phyloP scores from a whole-genome alignment of 768 basidiomycete species.

The Nevesoporus exiguus region DNA sequence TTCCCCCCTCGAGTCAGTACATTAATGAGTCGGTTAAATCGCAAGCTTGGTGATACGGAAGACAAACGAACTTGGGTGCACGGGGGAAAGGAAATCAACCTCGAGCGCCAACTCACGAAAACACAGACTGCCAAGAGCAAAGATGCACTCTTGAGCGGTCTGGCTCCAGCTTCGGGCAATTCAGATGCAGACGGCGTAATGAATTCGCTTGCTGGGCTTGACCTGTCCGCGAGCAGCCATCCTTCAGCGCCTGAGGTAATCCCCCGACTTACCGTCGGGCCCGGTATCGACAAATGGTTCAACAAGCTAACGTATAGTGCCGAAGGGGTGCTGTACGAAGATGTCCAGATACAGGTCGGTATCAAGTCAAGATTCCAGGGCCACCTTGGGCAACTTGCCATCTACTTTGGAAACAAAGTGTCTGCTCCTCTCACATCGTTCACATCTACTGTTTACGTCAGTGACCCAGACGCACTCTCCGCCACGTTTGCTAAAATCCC shows the following conservation, averaged over 20 bases:
- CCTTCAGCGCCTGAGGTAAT: slow-evolving; percentile 14
- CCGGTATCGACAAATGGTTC: slow-evolving; percentile 87
- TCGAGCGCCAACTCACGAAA: slow-evolving; percentile 65
- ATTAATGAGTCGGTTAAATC: slow-evolving; percentile 79
- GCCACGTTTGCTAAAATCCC: slow-evolving; percentile 91
- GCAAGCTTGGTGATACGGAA: slow-evolving; percentile 88
- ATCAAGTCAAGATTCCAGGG: slow-evolving; percentile 96
- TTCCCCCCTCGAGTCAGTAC: slow-evolving; percentile 95
- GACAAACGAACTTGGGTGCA: slow-evolving; percentile 96
- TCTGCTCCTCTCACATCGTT: slow-evolving; percentile 87
- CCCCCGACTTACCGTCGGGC: slow-evolving; percentile 59
- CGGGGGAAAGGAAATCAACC: slow-evolving; percentile 89
- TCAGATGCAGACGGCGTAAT: slow-evolving; percentile 54
- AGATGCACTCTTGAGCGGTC: slow-evolving; percentile 34
- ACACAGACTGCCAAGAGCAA: slow-evolving; percentile 42
- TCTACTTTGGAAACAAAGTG: slow-evolving; percentile 96
- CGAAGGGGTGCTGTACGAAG: slow-evolving; percentile 95
- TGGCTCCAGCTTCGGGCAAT: slow-evolving; percentile 35
- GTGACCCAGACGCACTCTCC: slow-evolving; percentile 71
- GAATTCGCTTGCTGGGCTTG: slow-evolving; percentile 78
- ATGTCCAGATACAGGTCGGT: slow-evolving; percentile 92
- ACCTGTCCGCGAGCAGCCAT: slow-evolving; percentile 43
- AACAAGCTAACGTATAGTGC: slow-evolving; percentile 72
- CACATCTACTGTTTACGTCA: slow-evolving; percentile 74
- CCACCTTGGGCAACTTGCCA: slow-evolving; percentile 87